Conservation (phyloP, 495 filamentous ascomycete genomes). For the Daldinia loculata region DNA sequence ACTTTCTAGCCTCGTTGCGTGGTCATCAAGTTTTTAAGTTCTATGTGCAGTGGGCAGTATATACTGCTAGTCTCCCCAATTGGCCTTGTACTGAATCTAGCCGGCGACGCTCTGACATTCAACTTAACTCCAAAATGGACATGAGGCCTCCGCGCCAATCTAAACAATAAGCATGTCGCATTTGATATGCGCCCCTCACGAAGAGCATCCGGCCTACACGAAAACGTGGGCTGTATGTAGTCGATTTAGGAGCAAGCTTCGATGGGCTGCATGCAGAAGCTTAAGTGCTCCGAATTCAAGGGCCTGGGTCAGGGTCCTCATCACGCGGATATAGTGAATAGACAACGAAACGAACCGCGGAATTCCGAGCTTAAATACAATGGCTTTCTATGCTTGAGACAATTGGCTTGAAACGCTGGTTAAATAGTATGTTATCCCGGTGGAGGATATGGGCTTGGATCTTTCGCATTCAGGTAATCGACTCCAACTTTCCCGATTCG, state of each 20-base stretch:
- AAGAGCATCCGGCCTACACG: constrained; percentile 25
- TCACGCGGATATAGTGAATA: constrained; percentile 2
- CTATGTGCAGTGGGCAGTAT: not conserved
- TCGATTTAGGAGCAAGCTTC: constrained; percentile 21
- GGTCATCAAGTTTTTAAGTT: not conserved
- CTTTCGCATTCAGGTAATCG: constrained; percentile 24
- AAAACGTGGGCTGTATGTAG: constrained; percentile 25
- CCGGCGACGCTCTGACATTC: constrained; percentile 15
- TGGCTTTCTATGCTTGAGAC: constrained; percentile 4
- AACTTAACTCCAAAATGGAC: constrained; percentile 20
- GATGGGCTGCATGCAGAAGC: constrained; percentile 41
- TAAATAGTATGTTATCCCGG: not conserved
- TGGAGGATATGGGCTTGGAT: constrained; percentile 12
- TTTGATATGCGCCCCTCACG: constrained; percentile 31
- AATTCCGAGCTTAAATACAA: constrained; percentile 13
- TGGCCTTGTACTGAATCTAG: not conserved
- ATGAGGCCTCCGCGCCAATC: constrained; percentile 31
- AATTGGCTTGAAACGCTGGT: not conserved
- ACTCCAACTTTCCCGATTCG: constrained; percentile 31
- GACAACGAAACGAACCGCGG: not conserved
- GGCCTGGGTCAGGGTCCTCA: constrained; percentile 18
- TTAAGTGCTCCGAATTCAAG: constrained; percentile 34
- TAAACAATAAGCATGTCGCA: constrained; percentile 14
- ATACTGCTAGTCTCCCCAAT: not conserved
- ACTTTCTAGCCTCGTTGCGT: constrained; percentile 5